phyloP scores from a whole-genome alignment of 768 basidiomycete species.

The Rhizopogon vesiculosus region DNA sequence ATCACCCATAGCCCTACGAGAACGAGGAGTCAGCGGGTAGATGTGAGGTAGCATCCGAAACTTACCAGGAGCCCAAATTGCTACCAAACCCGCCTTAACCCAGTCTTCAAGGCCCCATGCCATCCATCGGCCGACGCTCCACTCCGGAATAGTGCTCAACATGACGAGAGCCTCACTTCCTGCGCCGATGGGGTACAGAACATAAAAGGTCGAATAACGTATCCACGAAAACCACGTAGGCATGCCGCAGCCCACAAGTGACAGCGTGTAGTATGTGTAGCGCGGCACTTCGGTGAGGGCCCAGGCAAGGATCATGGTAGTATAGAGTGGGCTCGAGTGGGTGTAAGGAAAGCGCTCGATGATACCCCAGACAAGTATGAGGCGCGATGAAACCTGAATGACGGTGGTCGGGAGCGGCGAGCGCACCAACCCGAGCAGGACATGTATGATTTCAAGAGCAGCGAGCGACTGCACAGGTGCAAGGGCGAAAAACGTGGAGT shows the following conservation, averaged over 20 bases:
- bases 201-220: slow-evolving; percentile 91
- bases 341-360: slow-evolving; percentile 36
- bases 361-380: slow-evolving; percentile 86
- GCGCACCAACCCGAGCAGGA: slow-evolving; percentile 72
- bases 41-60: slow-evolving; percentile 1
- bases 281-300: slow-evolving; percentile 87
- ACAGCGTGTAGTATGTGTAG: slow-evolving; percentile 80
- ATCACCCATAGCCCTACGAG: slow-evolving; percentile 45
- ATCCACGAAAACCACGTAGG: slow-evolving; percentile 64
- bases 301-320: slow-evolving; percentile 93
- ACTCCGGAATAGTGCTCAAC: slow-evolving; percentile 64
- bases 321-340: slow-evolving; percentile 72
- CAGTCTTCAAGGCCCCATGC: slow-evolving; percentile 57
- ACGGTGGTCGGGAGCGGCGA: slow-evolving; percentile 70
- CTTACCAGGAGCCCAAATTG: slow-evolving; percentile 88
- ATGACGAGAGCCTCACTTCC: slow-evolving; percentile 85
- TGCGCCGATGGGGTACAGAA: slow-evolving; percentile 93
- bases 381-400: slow-evolving; percentile 75
- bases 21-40: not conserved
- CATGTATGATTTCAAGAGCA: slow-evolving; percentile 79
- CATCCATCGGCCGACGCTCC: slow-evolving; percentile 34
- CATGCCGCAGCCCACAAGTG: slow-evolving; percentile 45
- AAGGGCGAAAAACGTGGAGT: slow-evolving; percentile 54
- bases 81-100: slow-evolving; percentile 55
- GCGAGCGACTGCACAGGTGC: slow-evolving; percentile 82